Evolutionary conservation across 106 monocot species (phyloP).

Genomic region (Triglochin maritima): DNA sequence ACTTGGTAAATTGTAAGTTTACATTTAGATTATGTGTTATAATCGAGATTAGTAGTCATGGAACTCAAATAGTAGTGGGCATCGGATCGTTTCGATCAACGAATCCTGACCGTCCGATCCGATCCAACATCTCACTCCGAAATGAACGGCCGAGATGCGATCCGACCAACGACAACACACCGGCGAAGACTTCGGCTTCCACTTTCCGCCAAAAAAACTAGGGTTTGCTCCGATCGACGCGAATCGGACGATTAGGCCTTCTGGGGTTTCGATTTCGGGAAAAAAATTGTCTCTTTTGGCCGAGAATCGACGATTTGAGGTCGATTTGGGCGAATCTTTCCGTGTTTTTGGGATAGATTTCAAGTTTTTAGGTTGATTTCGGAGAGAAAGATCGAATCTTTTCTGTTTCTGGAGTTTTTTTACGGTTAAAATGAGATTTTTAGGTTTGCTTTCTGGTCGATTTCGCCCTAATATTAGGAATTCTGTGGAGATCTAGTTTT

Average conservation of each 20-base stretch:
- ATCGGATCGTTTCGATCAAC: not conserved
- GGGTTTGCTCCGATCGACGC: conserved; percentile 3
- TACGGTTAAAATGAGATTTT: not conserved
- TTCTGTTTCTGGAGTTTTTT: not conserved
- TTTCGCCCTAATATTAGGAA: not conserved
- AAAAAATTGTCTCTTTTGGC: not conserved
- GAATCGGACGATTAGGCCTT: not conserved
- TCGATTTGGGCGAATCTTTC: not conserved
- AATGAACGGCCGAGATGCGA: conserved; percentile 4
- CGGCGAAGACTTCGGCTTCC: not conserved
- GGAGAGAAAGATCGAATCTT: not conserved
- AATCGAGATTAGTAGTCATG: no score
- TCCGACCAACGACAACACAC: not conserved
- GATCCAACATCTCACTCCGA: not conserved
- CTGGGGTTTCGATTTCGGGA: not conserved
- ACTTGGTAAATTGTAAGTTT: not conserved
- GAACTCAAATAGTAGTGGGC: not conserved
- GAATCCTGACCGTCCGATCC: not conserved
- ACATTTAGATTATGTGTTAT: not conserved
- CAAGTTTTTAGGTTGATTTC: not conserved
- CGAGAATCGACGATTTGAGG: not conserved
- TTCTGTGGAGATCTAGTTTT: not conserved
- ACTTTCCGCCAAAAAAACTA: not conserved
- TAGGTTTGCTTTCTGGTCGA: not conserved
- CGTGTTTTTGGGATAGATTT: not conserved